These are phyloP conservation scores for Trichoderma sp. DNA, from an alignment of 2,329 filamentous ascomycete genomes.

Conservation along the genomic window DNA sequence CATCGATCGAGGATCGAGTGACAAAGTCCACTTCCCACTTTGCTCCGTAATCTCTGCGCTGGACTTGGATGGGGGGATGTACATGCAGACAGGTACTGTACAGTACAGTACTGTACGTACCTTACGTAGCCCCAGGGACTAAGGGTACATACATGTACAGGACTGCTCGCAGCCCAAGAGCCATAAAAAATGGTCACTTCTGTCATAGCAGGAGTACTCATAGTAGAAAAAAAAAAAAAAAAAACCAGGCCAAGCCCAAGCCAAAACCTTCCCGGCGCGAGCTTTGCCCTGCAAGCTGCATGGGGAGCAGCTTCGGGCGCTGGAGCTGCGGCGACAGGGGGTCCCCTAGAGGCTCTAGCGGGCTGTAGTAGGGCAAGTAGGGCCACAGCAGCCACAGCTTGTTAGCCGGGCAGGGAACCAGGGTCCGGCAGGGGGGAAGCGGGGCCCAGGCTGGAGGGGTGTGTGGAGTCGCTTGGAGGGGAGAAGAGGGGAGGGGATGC, in stretches of 20 bases:
- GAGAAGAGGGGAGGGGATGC: not conserved
- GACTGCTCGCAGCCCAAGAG: slow-evolving; percentile 13
- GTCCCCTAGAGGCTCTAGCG: not conserved
- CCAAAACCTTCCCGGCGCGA: not conserved
- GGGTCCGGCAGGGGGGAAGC: slow-evolving; percentile 15
- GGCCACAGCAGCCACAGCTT: slow-evolving; percentile 1
- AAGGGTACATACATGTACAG: not conserved
- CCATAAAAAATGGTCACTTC: not conserved
- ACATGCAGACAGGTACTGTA: not conserved
- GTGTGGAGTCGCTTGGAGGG: slow-evolving; percentile 11
- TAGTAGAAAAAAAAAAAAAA: not conserved
- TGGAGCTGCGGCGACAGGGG: slow-evolving; percentile 16
- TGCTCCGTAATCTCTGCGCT: not conserved
- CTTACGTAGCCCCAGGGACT: not conserved
- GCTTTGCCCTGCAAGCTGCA: slow-evolving; percentile 15
- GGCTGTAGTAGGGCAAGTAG: not conserved
- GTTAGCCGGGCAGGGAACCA: slow-evolving; percentile 10
- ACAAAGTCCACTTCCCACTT: slow-evolving; percentile 18
- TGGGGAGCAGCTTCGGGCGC: slow-evolving; percentile 5
- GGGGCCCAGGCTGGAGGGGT: slow-evolving; percentile 3
- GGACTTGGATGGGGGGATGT: not conserved
- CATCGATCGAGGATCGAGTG: slow-evolving; percentile 37
- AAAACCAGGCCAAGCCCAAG: not conserved
- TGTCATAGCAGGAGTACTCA: not conserved
- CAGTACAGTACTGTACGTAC: not conserved